Base-by-base conservation (phyloP, 148 eudicot genomes). In the Agrostemma githago region DNA sequence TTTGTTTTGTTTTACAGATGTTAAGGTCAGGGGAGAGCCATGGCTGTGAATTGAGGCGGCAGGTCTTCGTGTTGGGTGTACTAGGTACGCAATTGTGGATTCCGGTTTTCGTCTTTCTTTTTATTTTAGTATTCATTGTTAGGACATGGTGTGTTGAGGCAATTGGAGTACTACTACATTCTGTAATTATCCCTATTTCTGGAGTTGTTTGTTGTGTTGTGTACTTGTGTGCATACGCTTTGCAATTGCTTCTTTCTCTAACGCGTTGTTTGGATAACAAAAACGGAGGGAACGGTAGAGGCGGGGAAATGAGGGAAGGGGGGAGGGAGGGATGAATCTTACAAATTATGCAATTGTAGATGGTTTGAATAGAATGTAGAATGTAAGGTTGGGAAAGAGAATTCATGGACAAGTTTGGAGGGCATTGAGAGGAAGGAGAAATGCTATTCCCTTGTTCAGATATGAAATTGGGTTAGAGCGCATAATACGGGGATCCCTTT, bases 1-100 rank as follows among this genome's bases (percentile, higher is more conserved):
- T 26, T 26, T 58, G 65, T 15, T 37, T 17, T 66, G 34, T 19
- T 66, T 60, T 57, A 67, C 77, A 79, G 74, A 79, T 79, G 81
- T 64, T 58, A 61, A 46, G 34, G 69, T 14, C 53, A 41, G 20
- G 64, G 43, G 68, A 48, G 12, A 11, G 62, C 19, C 66, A 59
- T 7, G 20, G 14, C 53, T 62, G 3, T 38, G 62, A 39, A 39
- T 48, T 46, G 8, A 70, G 72, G 44, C 70, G 16, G 54, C 74
- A 15, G 4, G 70, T 70, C 37, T 42, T 70, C 17, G 38, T 38
- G 74, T 14, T 74, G 70, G 41, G 20, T 10, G 7, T 71, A 2
- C 3, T 75, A 57, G 82, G 82, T 79, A 79, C 65, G 72, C 8
- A 57, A 21, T 7, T 21, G 1, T 38, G 0, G 26, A 60, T 68